Base-by-base conservation (phyloP, 176 grass and related monocot species). In the Triticum monococcum region DNA sequence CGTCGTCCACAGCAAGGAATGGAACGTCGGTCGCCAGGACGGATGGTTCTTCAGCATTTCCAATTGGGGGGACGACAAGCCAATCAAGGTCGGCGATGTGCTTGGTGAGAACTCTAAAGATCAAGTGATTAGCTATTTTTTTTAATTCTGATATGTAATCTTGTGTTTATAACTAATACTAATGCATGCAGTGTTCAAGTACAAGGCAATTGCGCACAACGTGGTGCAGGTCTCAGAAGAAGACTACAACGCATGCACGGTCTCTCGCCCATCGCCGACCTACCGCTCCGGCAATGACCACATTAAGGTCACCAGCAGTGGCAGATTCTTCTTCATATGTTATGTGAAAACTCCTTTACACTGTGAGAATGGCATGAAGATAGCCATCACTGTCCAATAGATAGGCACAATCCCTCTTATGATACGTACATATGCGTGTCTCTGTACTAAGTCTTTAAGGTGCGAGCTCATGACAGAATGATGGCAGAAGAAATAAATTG, bases 41-140 rank as follows among this genome's bases (percentile, higher is more conserved):
- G 36, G 84, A 16, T 92, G 91, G 91, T 80, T 26, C 32, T 81
- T 84, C 36, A 64, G 30, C 26, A 1, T 77, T 54, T 28, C n/a
- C 11, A 16, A 33, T 12, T 84, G 87, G 84, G 22, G 57, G 32
- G 60, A n/a, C 0, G 80, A 75, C 32, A 89, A 72, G 84, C 50
- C 28, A 61, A 78, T 92, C 45, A 62, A 9, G 12, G 24, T 62
- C 3, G 75, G 87, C 62, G 91, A 92, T 4, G 48, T 72, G 18
- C 80, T 92, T 0, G 33, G 87, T 92, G 20, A 86, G 18, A 37
- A 37, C 33, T 70, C 1, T 68, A 0, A 8, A 9, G 16, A 70
- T n/a, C 16, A 52, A 54, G 30, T 78, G 50, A 6, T 20, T 35
- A n/a, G 4, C 13, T 20, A 17, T 22, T 69, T 36, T 36, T n/a